Conservation (phyloP, 768 basidiomycete species). For the Phaeotremella fagi region DNA sequence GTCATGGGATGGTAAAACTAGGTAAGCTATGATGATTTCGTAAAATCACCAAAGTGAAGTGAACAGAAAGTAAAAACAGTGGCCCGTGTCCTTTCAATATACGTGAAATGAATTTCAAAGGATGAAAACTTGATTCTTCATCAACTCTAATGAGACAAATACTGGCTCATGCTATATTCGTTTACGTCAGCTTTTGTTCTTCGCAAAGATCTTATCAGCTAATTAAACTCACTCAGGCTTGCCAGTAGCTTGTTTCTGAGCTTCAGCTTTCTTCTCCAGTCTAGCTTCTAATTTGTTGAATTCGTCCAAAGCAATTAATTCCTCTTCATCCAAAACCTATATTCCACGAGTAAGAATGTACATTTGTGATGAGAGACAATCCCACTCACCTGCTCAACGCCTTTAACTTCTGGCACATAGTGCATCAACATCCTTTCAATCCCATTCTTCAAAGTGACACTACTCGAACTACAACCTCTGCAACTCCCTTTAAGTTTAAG, state of each 20-base stretch:
- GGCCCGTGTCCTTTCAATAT: no score
- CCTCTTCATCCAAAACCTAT: slow-evolving; percentile 85
- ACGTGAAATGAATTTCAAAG: no score
- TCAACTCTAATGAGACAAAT: slow-evolving; percentile 33
- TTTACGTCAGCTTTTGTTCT: background rate
- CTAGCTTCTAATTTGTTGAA: slow-evolving; percentile 58
- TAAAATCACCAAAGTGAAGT: no score
- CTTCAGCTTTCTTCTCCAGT: slow-evolving; percentile 26
- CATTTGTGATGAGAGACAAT: background rate
- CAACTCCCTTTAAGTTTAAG: slow-evolving; percentile 96
- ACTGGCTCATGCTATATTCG: slow-evolving; percentile 31
- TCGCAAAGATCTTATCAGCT: background rate
- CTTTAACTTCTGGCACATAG: slow-evolving; percentile 68
- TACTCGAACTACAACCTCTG: slow-evolving; percentile 86
- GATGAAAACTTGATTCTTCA: no score
- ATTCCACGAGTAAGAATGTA: background rate
- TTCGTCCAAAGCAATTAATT: slow-evolving; percentile 76
- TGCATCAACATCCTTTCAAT: slow-evolving; percentile 99
- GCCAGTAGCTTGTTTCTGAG: background rate
- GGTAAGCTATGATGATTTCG: no score
- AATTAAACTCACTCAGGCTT: slow-evolving; percentile 34
- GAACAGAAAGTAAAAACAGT: no score
- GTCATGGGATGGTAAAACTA: no score
- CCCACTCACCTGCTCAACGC: slow-evolving; percentile 48
- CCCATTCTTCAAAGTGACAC: slow-evolving; percentile 91